phyloP scores from a whole-genome alignment of 177 flowering plant genomes.

The Tripterygium wilfordii region DNA sequence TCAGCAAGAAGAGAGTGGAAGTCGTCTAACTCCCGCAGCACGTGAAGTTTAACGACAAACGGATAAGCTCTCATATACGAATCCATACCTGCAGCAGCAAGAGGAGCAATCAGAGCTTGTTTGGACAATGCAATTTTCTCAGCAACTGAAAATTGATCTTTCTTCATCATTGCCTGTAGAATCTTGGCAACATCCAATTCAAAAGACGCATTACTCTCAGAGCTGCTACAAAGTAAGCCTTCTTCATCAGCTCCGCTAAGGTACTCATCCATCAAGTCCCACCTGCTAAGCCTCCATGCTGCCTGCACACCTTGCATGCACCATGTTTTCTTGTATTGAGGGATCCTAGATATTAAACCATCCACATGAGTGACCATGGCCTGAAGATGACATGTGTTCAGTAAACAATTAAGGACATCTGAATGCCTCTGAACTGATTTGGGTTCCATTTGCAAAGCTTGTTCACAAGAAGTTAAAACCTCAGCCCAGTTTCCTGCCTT shows the following conservation, averaged over 20 bases:
- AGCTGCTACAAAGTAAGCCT: constrained; percentile 71
- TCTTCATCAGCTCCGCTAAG: constrained; percentile 82
- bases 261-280: constrained; percentile 97
- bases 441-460: constrained; percentile 92
- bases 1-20: constrained; percentile 65
- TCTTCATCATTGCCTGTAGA: constrained; percentile 90
- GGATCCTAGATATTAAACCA: constrained; percentile 85
- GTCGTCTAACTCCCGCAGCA: constrained; percentile 87
- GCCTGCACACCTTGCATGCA: constrained; percentile 99
- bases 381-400: constrained; percentile 98
- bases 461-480: constrained; percentile 87
- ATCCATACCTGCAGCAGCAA: constrained; percentile 99
- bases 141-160: constrained; percentile 73
- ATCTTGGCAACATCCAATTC: constrained; percentile 95
- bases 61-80: constrained; percentile 94
- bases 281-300: constrained; percentile 98
- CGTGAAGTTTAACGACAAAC: constrained; percentile 84
- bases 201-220: constrained; percentile 85
- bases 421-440: constrained; percentile 88
- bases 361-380: constrained; percentile 96
- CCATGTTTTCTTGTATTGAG: constrained; percentile 90
- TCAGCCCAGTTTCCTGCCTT: constrained; percentile 98
- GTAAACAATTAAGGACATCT: constrained; percentile 87
- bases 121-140: constrained; percentile 81
- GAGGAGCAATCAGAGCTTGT: constrained; percentile 89